Evolutionary conservation across 1,284 basidiomycete genomes (phyloP), one percentile per base, ranked within the genome.

Genomic region (Hemileia vastatrix): DNA sequence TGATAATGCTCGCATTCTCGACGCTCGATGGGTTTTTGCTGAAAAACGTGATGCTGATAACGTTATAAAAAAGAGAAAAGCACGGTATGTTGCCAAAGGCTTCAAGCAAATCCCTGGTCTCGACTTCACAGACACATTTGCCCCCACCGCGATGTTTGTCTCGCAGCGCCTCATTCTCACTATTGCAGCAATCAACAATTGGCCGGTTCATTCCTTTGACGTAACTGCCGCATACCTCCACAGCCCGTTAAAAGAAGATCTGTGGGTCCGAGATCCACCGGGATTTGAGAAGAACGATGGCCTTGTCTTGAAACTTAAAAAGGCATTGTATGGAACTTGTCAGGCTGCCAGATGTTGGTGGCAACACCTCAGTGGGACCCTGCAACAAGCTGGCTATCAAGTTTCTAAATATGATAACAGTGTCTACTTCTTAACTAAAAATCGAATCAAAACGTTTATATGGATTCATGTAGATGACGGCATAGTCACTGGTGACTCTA

Each of bases 401-500:
- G 21, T 33, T 8, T 19, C 18, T 55, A 15, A 55, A 18, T 55
- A 15, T 55, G 54, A 55, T n/a, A 2, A 21, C 5, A 43, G 33
- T 11, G 54, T 55, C 2, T 55, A 55, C 43, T 8, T 55, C 3
- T 15, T 31, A 3, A n/a, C 9, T 13, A 2, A 5, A 2, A 31
- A 31, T 8, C 18, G n/a, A n/a, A n/a, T n/a, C n/a, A n/a, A 21
- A 4, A 13, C 21, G 2, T 11, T 53, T 2, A 53, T 53, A 5
- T 54, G 53, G 53, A n/a, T 54, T 4, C 53, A 54, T 40, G 53
- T 54, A 15, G 32, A 54, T 21, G 53, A 54, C 21, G 53, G 53
- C 2, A 40, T 36, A 8, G 33, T 54, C 15, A 43, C 53, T 3
- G 36, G 53, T 23, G 11, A 33, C 2, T 24, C 19, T 4, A 31